phyloP scores from a whole-genome alignment of 768 basidiomycete genomes.

The Daedaleopsis sinensis region DNA sequence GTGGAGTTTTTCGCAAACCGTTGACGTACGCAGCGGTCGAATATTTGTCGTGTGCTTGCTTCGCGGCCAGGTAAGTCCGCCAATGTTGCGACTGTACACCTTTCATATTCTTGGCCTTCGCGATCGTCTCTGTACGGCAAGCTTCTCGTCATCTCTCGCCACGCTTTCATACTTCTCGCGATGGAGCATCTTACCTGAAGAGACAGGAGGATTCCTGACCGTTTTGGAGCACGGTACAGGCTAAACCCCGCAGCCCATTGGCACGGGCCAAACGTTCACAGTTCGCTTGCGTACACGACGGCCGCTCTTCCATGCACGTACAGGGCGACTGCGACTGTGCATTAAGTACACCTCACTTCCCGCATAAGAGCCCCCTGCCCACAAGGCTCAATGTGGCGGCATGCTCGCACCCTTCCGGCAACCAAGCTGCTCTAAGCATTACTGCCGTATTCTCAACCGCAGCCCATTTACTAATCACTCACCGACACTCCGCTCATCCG shows the following conservation, averaged over 20 bases:
- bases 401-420: not conserved
- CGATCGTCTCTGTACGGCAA: not conserved
- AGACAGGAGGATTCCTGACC: conserved; percentile 2
- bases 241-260: not conserved
- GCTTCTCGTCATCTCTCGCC: not conserved
- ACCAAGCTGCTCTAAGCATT: not conserved
- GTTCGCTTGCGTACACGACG: not conserved
- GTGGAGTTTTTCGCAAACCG: conserved; percentile 10
- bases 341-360: not conserved
- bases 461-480: not conserved
- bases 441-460: not conserved
- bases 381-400: not conserved
- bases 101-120: not conserved
- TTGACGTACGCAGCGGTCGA: conserved; percentile 19
- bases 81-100: not conserved
- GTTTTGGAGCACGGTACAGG: conserved; percentile 6
- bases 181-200: conserved; percentile 3
- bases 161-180: not conserved
- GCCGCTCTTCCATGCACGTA: not conserved
- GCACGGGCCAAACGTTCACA: not conserved
- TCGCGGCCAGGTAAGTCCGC: not conserved
- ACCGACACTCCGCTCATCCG: not conserved
- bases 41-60: conserved; percentile 11
- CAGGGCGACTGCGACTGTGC: not conserved
- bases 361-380: not conserved